These are phyloP conservation scores for Tetrapyrgos nigripes DNA, from an alignment of 1,284 basidiomycete species.

Conservation along the genomic window DNA sequence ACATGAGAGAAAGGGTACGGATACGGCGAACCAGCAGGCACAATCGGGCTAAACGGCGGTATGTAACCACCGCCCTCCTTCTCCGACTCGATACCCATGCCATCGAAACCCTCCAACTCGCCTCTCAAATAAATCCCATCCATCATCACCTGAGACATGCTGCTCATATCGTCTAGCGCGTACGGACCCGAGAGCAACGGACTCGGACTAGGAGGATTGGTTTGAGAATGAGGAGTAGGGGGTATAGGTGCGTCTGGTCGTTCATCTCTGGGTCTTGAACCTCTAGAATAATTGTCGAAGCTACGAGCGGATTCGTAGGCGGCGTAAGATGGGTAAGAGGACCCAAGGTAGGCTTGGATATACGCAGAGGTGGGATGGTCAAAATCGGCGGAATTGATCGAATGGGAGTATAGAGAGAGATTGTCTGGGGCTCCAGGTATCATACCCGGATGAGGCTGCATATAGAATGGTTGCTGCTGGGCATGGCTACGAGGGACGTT, in stretches of 20 bases:
- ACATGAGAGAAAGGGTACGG: slow-evolving; percentile 79
- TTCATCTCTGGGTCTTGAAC: too few species aligned
- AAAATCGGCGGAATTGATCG: slow-evolving; percentile 41
- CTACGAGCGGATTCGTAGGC: too few species aligned
- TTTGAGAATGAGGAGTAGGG: slow-evolving; percentile 76
- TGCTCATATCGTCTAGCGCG: background rate
- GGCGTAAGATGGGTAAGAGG: slow-evolving; percentile 30
- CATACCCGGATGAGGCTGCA: background rate
- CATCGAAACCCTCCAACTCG: too few species aligned
- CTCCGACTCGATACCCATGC: slow-evolving; percentile 26
- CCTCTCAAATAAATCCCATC: too few species aligned
- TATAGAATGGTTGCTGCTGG: slow-evolving; percentile 4
- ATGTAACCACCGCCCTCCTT: slow-evolving; percentile 33
- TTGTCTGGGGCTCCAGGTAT: slow-evolving; percentile 30
- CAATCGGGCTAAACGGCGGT: slow-evolving; percentile 54
- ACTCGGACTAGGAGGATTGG: slow-evolving; percentile 71
- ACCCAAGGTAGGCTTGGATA: slow-evolving; percentile 61
- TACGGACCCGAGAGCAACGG: slow-evolving; percentile 52
- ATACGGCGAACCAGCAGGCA: slow-evolving; percentile 71
- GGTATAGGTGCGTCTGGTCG: slow-evolving; percentile 73
- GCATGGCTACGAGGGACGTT: background rate
- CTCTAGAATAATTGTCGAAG: too few species aligned
- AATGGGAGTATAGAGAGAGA: slow-evolving; percentile 18
- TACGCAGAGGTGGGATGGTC: slow-evolving; percentile 64
- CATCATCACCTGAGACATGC: too few species aligned